Percentiles rank a stretch among this genome's conserved stretches.
Evolutionary conservation across 1,284 basidiomycete species (phyloP).

Genomic region (Ustilago curta): DNA sequence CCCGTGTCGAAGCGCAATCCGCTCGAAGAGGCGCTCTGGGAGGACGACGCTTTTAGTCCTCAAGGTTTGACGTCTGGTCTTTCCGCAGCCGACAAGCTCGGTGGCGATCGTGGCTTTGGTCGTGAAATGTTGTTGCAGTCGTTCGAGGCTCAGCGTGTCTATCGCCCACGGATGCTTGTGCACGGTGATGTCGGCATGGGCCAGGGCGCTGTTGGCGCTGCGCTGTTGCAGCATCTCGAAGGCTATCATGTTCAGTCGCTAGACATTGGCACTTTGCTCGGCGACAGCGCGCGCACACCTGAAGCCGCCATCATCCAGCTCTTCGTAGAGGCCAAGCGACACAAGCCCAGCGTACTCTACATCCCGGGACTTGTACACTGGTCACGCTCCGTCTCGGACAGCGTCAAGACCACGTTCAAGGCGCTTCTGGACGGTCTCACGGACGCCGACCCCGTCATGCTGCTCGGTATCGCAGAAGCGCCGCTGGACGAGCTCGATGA

Average conservation of each 20-base stretch:
- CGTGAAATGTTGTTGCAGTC: slow-evolving; percentile 73
- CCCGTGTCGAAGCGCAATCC: slow-evolving; percentile 69
- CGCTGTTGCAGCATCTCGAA: slow-evolving; percentile 91
- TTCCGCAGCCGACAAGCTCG: slow-evolving; percentile 49
- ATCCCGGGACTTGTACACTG: slow-evolving; percentile 90
- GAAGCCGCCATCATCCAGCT: slow-evolving; percentile 94
- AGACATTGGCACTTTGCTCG: slow-evolving; percentile 87
- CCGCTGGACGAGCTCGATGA: slow-evolving; percentile 78
- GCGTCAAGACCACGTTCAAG: slow-evolving; percentile 83
- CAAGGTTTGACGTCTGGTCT: slow-evolving; percentile 60
- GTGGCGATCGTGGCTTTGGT: slow-evolving; percentile 59
- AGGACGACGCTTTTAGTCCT: slow-evolving; percentile 75
- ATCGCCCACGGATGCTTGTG: slow-evolving; percentile 88
- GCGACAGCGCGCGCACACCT: slow-evolving; percentile 87
- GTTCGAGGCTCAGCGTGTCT: slow-evolving; percentile 89
- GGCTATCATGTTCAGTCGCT: slow-evolving; percentile 95
- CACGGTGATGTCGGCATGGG: slow-evolving; percentile 89
- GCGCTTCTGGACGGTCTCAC: slow-evolving; percentile 90
- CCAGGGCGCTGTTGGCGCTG: slow-evolving; percentile 88
- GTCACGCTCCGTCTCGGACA: slow-evolving; percentile 86
- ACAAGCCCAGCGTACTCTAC: slow-evolving; percentile 95
- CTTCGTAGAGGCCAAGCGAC: slow-evolving; percentile 97
- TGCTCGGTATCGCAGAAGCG: slow-evolving; percentile 89
- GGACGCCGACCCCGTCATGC: slow-evolving; percentile 89
- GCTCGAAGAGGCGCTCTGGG: slow-evolving; percentile 91